Evolutionary conservation across 306 rosid species (phyloP).

Genomic region (Trifolium dubium): DNA sequence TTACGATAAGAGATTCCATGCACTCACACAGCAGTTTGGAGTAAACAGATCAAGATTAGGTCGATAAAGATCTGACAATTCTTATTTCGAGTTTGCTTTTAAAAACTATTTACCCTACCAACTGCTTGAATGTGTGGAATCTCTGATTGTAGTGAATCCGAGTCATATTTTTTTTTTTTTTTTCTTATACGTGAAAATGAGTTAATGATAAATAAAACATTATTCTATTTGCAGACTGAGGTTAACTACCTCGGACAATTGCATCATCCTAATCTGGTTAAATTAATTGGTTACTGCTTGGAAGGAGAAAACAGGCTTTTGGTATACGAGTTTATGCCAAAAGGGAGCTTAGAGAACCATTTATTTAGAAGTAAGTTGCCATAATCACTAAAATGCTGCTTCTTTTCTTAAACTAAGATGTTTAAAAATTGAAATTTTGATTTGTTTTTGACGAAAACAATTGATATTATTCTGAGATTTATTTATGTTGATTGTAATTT

Average conservation of each 20-base stretch:
- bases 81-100: background rate
- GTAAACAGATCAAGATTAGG: background rate
- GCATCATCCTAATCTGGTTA: conserved; percentile 86
- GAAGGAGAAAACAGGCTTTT: conserved; percentile 87
- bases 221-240: conserved; percentile 73
- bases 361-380: conserved; percentile 78
- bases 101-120: background rate
- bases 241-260: conserved; percentile 92
- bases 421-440: conserved; percentile 9
- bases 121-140: background rate
- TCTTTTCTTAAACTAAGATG: conserved; percentile 10
- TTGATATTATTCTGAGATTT: background rate
- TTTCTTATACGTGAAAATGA: conserved; percentile 29
- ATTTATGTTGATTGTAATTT: conserved; percentile 34
- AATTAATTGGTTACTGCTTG: conserved; percentile 88
- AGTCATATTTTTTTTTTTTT: conserved; percentile 4
- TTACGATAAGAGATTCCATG: background rate
- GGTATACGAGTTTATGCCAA: conserved; percentile 96
- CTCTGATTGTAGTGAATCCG: background rate
- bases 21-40: background rate
- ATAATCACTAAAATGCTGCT: background rate
- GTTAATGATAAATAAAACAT: conserved; percentile 28
- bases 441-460: conserved; percentile 12
- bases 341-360: conserved; percentile 97
- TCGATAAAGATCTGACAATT: background rate